Conservation (phyloP, 192 early-diverging fungal genomes). For the Diversispora epigaea region DNA sequence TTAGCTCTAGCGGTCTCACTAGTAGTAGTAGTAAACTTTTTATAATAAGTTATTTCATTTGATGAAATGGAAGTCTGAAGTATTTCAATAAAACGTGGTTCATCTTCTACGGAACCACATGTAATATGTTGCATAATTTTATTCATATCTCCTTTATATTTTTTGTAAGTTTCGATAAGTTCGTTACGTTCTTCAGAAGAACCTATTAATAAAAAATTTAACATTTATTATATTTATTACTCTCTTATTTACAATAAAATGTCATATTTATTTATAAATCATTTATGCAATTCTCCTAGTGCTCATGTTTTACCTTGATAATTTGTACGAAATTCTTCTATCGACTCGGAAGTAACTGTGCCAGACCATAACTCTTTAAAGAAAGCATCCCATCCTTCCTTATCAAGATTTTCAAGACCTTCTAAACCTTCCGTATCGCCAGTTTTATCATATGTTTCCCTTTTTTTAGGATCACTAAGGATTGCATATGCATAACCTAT, state of each 20-base stretch:
- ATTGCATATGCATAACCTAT: constrained; percentile 75
- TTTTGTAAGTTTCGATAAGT: constrained; percentile 64
- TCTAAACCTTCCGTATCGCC: constrained; percentile 49
- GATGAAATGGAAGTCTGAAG: constrained; percentile 63
- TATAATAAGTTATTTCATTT: constrained; percentile 52
- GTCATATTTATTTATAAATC: neutral
- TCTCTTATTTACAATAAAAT: neutral
- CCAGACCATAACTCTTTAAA: constrained; percentile 77
- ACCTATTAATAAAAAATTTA: constrained; percentile 36
- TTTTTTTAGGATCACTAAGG: constrained; percentile 64
- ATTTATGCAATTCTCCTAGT: neutral
- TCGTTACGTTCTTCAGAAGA: constrained; percentile 76
- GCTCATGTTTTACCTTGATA: constrained; percentile 59
- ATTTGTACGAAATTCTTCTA: constrained; percentile 66
- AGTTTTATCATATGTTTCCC: constrained; percentile 73
- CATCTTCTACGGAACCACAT: constrained; percentile 63
- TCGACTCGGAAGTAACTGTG: constrained; percentile 68
- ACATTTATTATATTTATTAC: neutral
- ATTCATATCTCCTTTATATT: constrained; percentile 70
- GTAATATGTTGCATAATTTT: constrained; percentile 62
- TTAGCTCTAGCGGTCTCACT: constrained; percentile 42
- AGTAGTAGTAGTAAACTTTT: constrained; percentile 55
- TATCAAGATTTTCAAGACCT: constrained; percentile 37
- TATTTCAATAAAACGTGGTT: constrained; percentile 59
- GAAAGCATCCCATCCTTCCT: constrained; percentile 75